A percentile compares a stretch with the other conserved stretches of the same genome.
phyloP scores from a whole-genome alignment of 1,284 basidiomycete species.

The Ceratobasidium sp. region DNA sequence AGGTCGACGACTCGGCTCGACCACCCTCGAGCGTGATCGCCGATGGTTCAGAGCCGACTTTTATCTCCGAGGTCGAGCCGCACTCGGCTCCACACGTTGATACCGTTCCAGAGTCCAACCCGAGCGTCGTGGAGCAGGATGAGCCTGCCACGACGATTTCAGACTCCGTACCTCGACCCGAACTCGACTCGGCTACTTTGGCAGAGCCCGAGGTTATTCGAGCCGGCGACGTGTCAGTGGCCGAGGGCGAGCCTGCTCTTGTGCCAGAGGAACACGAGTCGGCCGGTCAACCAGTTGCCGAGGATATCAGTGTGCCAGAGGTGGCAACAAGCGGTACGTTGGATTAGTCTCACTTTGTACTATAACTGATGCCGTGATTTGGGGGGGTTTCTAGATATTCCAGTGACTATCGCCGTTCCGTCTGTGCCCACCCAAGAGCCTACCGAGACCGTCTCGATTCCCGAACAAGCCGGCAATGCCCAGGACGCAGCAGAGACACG shows the following conservation, averaged over 20 bases:
- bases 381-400: too few species aligned
- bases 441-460: too few species aligned
- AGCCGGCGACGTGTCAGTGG: neutral
- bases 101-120: neutral
- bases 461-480: too few species aligned
- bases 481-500: too few species aligned
- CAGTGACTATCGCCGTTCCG: too few species aligned
- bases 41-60: neutral
- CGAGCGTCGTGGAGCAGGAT: neutral
- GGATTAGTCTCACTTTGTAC: too few species aligned
- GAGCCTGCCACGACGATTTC: neutral
- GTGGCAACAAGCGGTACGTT: too few species aligned
- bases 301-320: too few species aligned
- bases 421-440: too few species aligned
- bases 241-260: neutral
- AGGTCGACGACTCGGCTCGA: neutral
- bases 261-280: neutral
- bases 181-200: neutral
- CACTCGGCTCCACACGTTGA: neutral
- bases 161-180: slow-evolving; percentile 1
- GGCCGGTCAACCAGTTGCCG: too few species aligned
- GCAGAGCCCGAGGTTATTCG: neutral
- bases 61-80: neutral
- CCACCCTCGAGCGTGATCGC: neutral
- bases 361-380: too few species aligned